Evolutionary conservation across 148 eudicot species (phyloP), one percentile per base, ranked within the genome.

Genomic region (Amaranthus hypochondriacus): DNA sequence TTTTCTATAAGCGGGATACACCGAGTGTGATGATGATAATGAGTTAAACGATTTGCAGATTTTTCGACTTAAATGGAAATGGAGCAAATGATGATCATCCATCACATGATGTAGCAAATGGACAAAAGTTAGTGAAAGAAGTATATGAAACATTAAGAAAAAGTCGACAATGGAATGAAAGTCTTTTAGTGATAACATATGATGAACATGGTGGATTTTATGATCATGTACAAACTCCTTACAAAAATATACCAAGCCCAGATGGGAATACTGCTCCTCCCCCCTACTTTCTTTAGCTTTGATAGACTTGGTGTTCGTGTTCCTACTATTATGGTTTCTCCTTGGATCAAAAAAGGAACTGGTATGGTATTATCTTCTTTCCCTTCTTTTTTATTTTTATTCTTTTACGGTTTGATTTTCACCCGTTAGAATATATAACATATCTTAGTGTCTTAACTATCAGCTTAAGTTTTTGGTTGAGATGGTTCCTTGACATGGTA

Each of bases 151-250:
- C 96, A 46, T 47, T 94, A 78, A 88, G 98, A 62, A 74, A 73
- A n/a, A 86, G 97, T 63, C 96, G 93, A 18, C 96, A 88, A 73
- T 94, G 98, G 98, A 94, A 91, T 61, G 82, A 89, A 72, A 94
- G 87, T 12, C 86, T 91, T 14, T 81, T 94, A 75, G 51, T 91
- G 3, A 86, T 91, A 69, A 94, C 97, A 46, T 94, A 94, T 56
- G 97, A 94, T 80, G 98, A 94, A 64, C 97, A 94, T 78, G 98
- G 98, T 18, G 98, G 98, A 6, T 91, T 93, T 71, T 93, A 84
- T 73, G 98, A 91, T 66, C 98, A 93, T 83, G 98, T 91, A 46
- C 84, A 83, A 57, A 93, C 98, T 18, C 98, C 98, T 18, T 91
- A 73, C 49, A 77, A 79, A 14, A 83, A 88, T 84, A 86, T 94